Conservation (phyloP, 1,284 basidiomycete species). For the Puccinia coronata region DNA sequence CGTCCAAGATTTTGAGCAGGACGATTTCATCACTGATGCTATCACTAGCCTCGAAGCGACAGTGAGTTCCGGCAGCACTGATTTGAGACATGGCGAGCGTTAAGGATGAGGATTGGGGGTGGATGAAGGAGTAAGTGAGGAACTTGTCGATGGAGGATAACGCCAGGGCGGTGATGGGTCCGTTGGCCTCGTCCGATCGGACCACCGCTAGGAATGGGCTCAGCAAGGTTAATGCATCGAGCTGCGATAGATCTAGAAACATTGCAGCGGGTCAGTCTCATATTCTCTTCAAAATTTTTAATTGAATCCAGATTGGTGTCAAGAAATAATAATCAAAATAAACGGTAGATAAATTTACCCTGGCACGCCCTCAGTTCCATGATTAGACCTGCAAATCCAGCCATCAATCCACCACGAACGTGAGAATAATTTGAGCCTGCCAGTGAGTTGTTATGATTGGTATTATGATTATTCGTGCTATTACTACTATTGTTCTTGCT, state of each 20-base stretch:
- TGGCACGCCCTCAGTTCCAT: constrained; percentile 71
- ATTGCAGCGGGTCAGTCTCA: too few relatives aligned
- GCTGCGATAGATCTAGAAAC: constrained; percentile 51
- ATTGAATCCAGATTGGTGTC: too few relatives aligned
- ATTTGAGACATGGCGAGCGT: constrained; percentile 73
- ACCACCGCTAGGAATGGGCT: constrained; percentile 89
- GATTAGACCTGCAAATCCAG: constrained; percentile 82
- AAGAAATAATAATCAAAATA: too few relatives aligned
- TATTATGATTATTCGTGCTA: not conserved
- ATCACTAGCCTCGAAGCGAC: constrained; percentile 96
- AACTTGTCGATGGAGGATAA: constrained; percentile 83
- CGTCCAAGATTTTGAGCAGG: constrained; percentile 82
- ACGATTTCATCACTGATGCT: constrained; percentile 95
- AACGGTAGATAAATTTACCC: too few relatives aligned
- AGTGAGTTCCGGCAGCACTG: constrained; percentile 86
- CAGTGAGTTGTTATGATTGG: not conserved
- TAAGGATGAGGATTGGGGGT: constrained; percentile 61
- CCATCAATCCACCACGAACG: constrained; percentile 66
- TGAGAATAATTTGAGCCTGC: constrained; percentile 15
- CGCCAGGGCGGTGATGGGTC: constrained; percentile 87
- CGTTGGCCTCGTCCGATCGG: constrained; percentile 86
- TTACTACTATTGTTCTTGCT: not conserved
- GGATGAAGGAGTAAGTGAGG: constrained; percentile 75
- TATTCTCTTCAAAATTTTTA: too few relatives aligned
- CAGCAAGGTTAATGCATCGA: constrained; percentile 64